These are phyloP conservation scores for Ophiosphaerella korrae DNA, from an alignment of 2,329 filamentous ascomycete species.

Conservation along the genomic window DNA sequence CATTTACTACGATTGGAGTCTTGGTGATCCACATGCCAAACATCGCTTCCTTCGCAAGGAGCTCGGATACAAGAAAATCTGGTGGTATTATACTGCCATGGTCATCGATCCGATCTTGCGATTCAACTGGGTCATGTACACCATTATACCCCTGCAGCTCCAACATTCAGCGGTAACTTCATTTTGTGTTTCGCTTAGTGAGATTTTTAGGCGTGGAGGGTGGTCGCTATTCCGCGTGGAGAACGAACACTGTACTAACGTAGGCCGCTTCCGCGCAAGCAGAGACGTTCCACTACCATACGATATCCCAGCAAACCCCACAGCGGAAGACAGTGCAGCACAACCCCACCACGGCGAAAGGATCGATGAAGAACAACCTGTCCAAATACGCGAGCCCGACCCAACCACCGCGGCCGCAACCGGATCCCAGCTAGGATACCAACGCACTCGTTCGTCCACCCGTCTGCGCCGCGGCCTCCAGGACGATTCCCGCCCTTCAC, in stretches of 20 bases:
- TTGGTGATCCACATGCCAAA: constrained; percentile 77
- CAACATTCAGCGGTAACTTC: constrained; percentile 85
- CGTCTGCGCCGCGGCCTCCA: constrained; percentile 27
- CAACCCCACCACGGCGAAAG: constrained; percentile 10
- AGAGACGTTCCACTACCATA: constrained; percentile 89
- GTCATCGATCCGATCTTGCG: constrained; percentile 80
- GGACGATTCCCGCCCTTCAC: constrained; percentile 33
- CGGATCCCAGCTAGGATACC: constrained; percentile 8
- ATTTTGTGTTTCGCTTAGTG: constrained; percentile 77
- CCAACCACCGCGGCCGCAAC: constrained; percentile 5
- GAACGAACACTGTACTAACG: constrained; percentile 88
- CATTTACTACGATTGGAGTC: constrained; percentile 92
- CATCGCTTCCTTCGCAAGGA: constrained; percentile 70
- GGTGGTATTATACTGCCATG: constrained; percentile 89
- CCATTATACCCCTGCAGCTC: constrained; percentile 76
- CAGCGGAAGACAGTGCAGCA: constrained; percentile 4
- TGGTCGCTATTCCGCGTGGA: constrained; percentile 95
- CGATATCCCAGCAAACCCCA: constrained; percentile 48
- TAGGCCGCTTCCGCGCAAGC: constrained; percentile 85
- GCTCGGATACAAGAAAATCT: constrained; percentile 76
- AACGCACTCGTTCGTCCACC: constrained; percentile 14
- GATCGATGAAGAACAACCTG: constrained; percentile 41
- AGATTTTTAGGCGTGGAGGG: constrained; percentile 82
- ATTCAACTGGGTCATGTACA: constrained; percentile 94
- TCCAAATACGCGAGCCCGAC: constrained; percentile 17